Evolutionary conservation across 129 eudicot genomes (phyloP), one percentile per base, ranked within the genome.

Genomic region (Logfia minima): DNA sequence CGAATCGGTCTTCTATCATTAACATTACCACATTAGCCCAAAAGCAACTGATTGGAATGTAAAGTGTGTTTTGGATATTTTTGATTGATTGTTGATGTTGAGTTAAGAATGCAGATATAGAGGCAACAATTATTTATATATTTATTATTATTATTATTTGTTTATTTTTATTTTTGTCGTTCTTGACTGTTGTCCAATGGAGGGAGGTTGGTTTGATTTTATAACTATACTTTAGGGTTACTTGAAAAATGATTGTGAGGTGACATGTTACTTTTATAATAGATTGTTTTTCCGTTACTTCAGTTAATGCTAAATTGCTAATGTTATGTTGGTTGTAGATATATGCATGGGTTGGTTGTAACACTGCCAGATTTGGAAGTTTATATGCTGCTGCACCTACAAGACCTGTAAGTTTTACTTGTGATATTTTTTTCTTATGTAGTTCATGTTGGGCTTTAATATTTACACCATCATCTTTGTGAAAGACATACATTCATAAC

Each of bases 271-370:
- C 48, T 39, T 39, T 34, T 34, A 34, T 34, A 5, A 34, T 2
- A 39, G 48, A 7, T 39, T 8, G 10, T 39, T 39, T 2, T 45
- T 45, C 2, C 13, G 0, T 48, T 48, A 48, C 52, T 32, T 14
- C 45, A 31, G n/a, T 18, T 19, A 10, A 67, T 18, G 55, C 72
- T 39, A 39, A 17, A 39, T 16, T 68, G 66, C 66, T 77, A 21
- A 9, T 68, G 31, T 17, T 28, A 5, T 37, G 21, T 17, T 48
- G 31, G 62, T 39, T 39, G 70, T 82, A 91, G 99, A 91, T 94
- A 82, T 94, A 91, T 85, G 94, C 90, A 23, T 94, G 99, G 99
- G 85, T 94, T 66, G 94, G 99, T 69, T 94, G 90, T 82, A 88
- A 89, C 82, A 87, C 97, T 51, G 79, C 97, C 21, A 94, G 84